Evolutionary conservation across 768 basidiomycete species (phyloP), one percentile per base, ranked within the genome.

Genomic region (Gyrodon lividus): DNA sequence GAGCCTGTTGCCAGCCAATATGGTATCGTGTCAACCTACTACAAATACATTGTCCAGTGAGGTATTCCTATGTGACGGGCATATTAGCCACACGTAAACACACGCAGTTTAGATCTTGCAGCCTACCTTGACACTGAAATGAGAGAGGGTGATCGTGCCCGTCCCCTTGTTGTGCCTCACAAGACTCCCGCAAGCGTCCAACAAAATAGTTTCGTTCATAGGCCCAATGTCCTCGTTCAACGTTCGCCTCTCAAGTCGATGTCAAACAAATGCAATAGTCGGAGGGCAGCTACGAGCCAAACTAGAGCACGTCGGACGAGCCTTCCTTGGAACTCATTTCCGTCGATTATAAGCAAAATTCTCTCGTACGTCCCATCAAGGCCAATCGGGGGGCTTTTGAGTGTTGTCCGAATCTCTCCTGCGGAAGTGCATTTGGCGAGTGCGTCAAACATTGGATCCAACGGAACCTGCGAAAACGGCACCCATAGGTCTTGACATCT

Each of bases 91-190:
- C 20, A n/a, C 22, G 17, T 7, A n/a, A 14, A 37, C 12, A 45
- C 7, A 5, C 12, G 34, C 13, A 3, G 19, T 26, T 0, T 0
- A 9, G n/a, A 17, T 4, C 1, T n/a, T 30, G 22, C 2, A 7
- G 28, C 52, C 38, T 40, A 60, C 62, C 53, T 60, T 63, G 43
- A 63, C 61, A 30, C 62, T 63, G n/a, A 54, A 63, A 38, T 63
- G 61, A 2, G 61, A 63, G 10, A 63, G 38, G 5, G 54, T 46
- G 2, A 60, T 13, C 8, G 55, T 24, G 5, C 20, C 28, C 2
- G 56, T 57, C 23, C 48, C 43, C 20, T 57, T 48, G 23, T 58
- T 48, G 12, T 58, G 45, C 7, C 33, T 48, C 31, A 63, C 61
- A 3, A 63, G 55, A 17, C 49, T 58, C 2, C 59, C 30, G 34